Percentiles rank a stretch among this genome's conserved stretches.
These are phyloP conservation scores for Didymella exigua DNA, from an alignment of 2,329 filamentous ascomycete species.

Conservation along the genomic window DNA sequence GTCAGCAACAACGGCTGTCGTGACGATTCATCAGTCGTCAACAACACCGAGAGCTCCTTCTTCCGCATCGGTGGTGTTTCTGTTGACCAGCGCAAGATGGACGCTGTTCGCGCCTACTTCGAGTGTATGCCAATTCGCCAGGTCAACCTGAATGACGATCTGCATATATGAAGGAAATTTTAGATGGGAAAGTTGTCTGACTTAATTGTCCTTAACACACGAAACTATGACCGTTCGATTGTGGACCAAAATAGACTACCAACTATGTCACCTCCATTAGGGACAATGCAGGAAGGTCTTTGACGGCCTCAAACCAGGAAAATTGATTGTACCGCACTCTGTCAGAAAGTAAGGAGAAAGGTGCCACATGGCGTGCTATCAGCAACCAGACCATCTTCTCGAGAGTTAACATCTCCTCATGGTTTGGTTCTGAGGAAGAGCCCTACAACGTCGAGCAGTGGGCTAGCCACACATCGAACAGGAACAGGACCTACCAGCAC, in stretches of 20 bases:
- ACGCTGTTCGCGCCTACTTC: slow-evolving; percentile 53
- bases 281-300: slow-evolving; percentile 66
- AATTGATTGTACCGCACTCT: slow-evolving; percentile 58
- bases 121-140: slow-evolving; percentile 54
- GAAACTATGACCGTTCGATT: slow-evolving; percentile 43
- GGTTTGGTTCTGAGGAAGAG: slow-evolving; percentile 9
- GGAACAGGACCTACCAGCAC: slow-evolving; percentile 70
- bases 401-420: slow-evolving; percentile 21
- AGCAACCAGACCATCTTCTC: slow-evolving; percentile 65
- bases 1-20: slow-evolving; percentile 51
- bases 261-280: slow-evolving; percentile 64
- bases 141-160: slow-evolving; percentile 53
- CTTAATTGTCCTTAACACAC: slow-evolving; percentile 50
- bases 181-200: slow-evolving; percentile 48
- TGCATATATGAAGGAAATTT: slow-evolving; percentile 48
- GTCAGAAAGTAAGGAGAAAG: slow-evolving; percentile 60
- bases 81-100: slow-evolving; percentile 55
- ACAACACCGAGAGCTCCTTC: slow-evolving; percentile 54
- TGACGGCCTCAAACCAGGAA: slow-evolving; percentile 74
- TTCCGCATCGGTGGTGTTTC: slow-evolving; percentile 46
- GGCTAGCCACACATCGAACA: slow-evolving; percentile 68
- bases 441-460: slow-evolving; percentile 55
- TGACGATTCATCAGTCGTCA: slow-evolving; percentile 48
- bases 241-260: slow-evolving; percentile 56
- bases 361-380: slow-evolving; percentile 70